Base-by-base conservation (phyloP, 768 basidiomycete species). In the Auriscalpium vulgare region DNA sequence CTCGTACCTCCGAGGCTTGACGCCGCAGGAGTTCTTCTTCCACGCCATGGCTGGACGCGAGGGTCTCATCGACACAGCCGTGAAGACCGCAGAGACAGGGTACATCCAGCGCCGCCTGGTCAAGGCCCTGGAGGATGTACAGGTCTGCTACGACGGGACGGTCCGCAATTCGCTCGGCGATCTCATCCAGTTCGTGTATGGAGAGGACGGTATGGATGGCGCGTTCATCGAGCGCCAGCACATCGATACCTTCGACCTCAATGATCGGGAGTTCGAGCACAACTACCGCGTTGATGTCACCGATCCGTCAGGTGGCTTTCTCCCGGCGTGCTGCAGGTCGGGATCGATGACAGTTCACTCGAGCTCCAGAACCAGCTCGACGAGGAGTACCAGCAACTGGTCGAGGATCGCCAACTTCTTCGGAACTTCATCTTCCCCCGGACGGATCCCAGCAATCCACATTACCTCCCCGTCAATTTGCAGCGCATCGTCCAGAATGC, bases 41-140 rank as follows among this genome's bases (percentile, higher is more conserved):
- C 97, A 99, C 71, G 97, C 97, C 55, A 98, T 98, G 95, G 95
- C 95, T 65, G 95, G 97, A 72, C 91, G 97, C 63, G 97, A 98
- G 72, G 97, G 97, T 78, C 73, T 99, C 53, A 97, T 98, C 65
- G 97, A 99, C 78, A 98, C 97, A 4, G 97, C 97, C 43, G 95
- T 99, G 69, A 99, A 99, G 77, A 99, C 97, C 4, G 97, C 97
- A 47, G 97, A 99, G 73, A 98, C 97, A 0, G 97, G 97, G 62
- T 98, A 98, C 69, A 99, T 98, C 65, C 97, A 99, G 70, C 90
- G 95, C 65, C 90, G 95, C 57, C 78, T 99, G 60, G 97, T 99
- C 64, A 99, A 99, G 73, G 97, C 97, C 0, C 74, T 98, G 63
- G 97, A 98, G 71, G 97, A 98, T 60, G 88, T 99, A 47, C 91